phyloP scores from a whole-genome alignment of 108 stramenopile genomes.

The Skeletonema marinoi region DNA sequence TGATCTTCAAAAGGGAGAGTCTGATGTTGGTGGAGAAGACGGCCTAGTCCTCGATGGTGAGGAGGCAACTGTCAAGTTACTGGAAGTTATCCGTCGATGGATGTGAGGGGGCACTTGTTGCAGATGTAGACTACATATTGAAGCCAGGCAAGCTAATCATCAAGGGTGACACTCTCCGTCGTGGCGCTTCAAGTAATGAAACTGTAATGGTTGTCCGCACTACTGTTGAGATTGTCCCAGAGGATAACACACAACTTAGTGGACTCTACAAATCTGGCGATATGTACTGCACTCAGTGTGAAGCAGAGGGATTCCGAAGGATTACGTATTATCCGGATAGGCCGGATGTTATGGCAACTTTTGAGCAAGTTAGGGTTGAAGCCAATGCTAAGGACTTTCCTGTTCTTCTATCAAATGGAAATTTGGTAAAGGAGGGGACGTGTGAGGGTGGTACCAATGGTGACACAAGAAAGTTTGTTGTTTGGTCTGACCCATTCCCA shows the following conservation, averaged over 20 bases:
- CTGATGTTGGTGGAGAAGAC: neutral
- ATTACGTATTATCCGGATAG: constrained; percentile 77
- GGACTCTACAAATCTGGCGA: constrained; percentile 72
- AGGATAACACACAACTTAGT: constrained; percentile 62
- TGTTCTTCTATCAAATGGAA: constrained; percentile 72
- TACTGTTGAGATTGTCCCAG: constrained; percentile 52
- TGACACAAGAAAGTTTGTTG: constrained; percentile 46
- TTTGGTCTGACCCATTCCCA: constrained; percentile 78
- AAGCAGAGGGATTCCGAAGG: constrained; percentile 67
- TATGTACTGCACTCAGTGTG: constrained; percentile 80
- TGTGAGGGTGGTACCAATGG: constrained; percentile 18
- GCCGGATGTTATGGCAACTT: constrained; percentile 76
- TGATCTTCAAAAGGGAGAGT: neutral
- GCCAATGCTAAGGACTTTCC: constrained; percentile 56
- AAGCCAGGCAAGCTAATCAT: constrained; percentile 35
- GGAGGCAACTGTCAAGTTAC: constrained; percentile 21
- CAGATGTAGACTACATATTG: constrained; percentile 29
- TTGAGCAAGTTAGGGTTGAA: constrained; percentile 43
- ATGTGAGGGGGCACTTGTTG: constrained; percentile 5
- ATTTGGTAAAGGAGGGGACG: constrained; percentile 43
- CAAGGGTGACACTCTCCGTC: constrained; percentile 14
- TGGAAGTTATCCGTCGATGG: constrained; percentile 41
- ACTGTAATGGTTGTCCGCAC: constrained; percentile 24
- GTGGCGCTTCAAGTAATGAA: constrained; percentile 18
- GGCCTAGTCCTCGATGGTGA: constrained; percentile 52